Base-by-base conservation (phyloP, 2,329 filamentous ascomycete genomes). In the Fusarium sp. region DNA sequence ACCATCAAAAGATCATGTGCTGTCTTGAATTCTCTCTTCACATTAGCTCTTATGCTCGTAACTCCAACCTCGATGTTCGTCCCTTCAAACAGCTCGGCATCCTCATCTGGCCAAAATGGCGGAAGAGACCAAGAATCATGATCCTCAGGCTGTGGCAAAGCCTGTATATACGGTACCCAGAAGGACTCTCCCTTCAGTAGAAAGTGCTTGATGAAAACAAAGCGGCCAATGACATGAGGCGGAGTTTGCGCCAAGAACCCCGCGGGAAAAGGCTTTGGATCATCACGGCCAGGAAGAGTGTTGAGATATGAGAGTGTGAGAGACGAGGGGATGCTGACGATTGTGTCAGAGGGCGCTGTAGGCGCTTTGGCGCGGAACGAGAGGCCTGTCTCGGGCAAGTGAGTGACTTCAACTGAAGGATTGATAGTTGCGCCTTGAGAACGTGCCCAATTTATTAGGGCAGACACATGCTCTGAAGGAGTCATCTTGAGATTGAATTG, bases 131-230 rank as follows among this genome's bases (percentile, higher is more conserved):
- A 87, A 3, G 80, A 77, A 10, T 81, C 77, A 8, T 82, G 75
- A 5, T 89, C 82, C 15, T 86, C 85, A 0, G 91, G 91, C 66
- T 90, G 88, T 3, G 92, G 92, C 1, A 95, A 84, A 1, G 88
- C 88, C 15, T 82, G 81, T 71, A 94, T 88, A 80, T 95, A 95
- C 3, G 90, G 87, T 78, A 84, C 86, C 92, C 92, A 95, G 73
- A 88, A 89, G 1, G 92, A 92, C 5, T 85, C 77, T 5, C 81
- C 61, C 3, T 87, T 88, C 5, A 86, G 81, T 36, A 94, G 83
- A 77, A 90, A 91, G 78, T 95, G 89, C 68, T 91, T 89, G 78
- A 93, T 86, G 11, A 95, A 85, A 71, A 93, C 91, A 80, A 94
- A 92, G 8, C 91, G 87, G 14, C 89, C 87, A 54, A 91, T 81